These are phyloP conservation scores for Purshia tridentata DNA, from an alignment of 306 rosid genomes.

Conservation along the genomic window DNA sequence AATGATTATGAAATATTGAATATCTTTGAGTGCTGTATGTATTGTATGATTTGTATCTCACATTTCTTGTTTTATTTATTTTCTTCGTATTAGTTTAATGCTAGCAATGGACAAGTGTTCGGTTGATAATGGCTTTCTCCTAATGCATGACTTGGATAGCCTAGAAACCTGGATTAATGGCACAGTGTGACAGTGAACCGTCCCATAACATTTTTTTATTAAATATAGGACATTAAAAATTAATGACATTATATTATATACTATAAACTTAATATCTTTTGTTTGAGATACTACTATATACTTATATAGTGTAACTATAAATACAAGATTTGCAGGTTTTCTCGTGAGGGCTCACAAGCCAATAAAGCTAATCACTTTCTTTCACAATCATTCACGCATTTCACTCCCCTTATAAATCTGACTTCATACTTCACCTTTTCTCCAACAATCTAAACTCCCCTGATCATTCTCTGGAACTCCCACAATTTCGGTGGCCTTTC, in stretches of 20 bases:
- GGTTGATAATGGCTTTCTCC: slow-evolving; percentile 17
- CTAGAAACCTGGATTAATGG: slow-evolving; percentile 34
- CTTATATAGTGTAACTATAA: neutral
- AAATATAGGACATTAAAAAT: neutral
- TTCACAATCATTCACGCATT: slow-evolving; percentile 43
- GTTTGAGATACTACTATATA: too few species aligned
- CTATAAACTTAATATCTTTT: too few species aligned
- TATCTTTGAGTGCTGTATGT: too few species aligned
- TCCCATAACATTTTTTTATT: neutral
- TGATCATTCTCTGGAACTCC: neutral
- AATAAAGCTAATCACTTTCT: slow-evolving; percentile 38
- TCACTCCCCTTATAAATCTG: slow-evolving; percentile 26
- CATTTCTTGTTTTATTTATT: neutral
- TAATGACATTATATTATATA: too few species aligned
- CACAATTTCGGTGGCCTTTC: neutral
- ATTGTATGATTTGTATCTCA: neutral
- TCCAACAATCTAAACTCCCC: neutral
- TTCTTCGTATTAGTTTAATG: slow-evolving; percentile 6
- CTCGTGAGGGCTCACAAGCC: slow-evolving; percentile 69
- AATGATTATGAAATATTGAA: too few species aligned
- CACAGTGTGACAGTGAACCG: neutral
- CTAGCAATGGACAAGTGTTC: slow-evolving; percentile 32
- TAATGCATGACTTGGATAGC: slow-evolving; percentile 22
- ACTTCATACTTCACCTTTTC: slow-evolving; percentile 11
- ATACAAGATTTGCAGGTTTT: slow-evolving; percentile 30